These are phyloP conservation scores for Trypanosomatidae sp. DNA, from an alignment of 208 protist species.

Conservation along the genomic window DNA sequence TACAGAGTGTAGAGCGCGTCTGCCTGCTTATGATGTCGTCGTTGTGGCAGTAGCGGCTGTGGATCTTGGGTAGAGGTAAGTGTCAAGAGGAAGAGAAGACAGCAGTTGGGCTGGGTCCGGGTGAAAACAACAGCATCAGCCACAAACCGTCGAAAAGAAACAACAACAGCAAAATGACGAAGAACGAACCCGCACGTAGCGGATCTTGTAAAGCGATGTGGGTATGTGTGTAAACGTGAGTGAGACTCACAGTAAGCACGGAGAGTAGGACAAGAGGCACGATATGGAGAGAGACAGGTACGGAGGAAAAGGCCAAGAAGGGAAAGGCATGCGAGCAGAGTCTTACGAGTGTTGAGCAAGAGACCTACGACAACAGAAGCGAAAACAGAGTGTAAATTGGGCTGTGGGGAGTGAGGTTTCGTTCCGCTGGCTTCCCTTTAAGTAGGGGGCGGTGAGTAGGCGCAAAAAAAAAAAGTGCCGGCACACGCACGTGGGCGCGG, in stretches of 20 bases:
- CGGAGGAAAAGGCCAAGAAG: neutral
- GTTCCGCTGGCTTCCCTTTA: neutral
- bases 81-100: neutral
- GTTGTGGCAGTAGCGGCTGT: neutral
- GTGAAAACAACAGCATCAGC: neutral
- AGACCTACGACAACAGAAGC: neutral
- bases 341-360: neutral
- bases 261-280: neutral
- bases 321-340: neutral
- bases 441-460: neutral
- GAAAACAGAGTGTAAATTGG: neutral
- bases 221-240: neutral
- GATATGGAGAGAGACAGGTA: neutral
- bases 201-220: neutral
- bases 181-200: neutral
- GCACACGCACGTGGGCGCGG: neutral
- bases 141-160: neutral
- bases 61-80: neutral
- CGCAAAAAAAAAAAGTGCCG: neutral
- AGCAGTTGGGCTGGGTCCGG: neutral
- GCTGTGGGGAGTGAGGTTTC: neutral
- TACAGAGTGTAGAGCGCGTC: neutral
- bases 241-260: neutral
- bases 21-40: neutral
- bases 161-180: neutral